Percentiles rank a stretch among this genome's conserved stretches.
Conservation (phyloP, 2,329 filamentous ascomycete species). For the Exophiala mesophila region DNA sequence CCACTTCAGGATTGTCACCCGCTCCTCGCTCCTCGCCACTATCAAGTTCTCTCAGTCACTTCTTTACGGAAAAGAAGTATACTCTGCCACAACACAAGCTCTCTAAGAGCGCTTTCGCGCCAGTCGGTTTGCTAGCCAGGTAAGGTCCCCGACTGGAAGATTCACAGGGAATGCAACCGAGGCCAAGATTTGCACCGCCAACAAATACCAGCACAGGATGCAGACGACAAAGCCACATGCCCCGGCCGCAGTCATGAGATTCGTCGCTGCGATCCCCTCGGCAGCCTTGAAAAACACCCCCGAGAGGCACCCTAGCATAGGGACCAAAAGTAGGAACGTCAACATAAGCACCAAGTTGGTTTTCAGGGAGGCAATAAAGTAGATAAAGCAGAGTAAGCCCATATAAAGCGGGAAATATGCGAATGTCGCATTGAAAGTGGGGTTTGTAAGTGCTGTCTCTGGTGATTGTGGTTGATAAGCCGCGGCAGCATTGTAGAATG, state of each 20-base stretch:
- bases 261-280: background rate
- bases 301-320: slow-evolving; percentile 56
- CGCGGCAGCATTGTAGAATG: slow-evolving; percentile 47
- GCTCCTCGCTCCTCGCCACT: too few species aligned
- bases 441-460: slow-evolving; percentile 22
- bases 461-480: slow-evolving; percentile 26
- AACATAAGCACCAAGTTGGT: slow-evolving; percentile 66
- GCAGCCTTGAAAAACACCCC: slow-evolving; percentile 29
- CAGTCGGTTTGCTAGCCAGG: too few species aligned
- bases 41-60: too few species aligned
- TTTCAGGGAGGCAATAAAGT: slow-evolving; percentile 63
- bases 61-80: too few species aligned
- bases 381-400: slow-evolving; percentile 60
- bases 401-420: slow-evolving; percentile 62
- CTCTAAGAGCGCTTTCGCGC: too few species aligned
- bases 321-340: slow-evolving; percentile 61
- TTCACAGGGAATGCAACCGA: background rate
- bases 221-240: slow-evolving; percentile 6
- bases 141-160: background rate
- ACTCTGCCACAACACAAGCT: too few species aligned
- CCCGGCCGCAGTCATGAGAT: slow-evolving; percentile 4
- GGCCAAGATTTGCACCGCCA: background rate
- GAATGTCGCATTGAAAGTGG: slow-evolving; percentile 18
- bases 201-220: slow-evolving; percentile 6
- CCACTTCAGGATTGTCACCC: too few species aligned